Percentiles rank a stretch among this genome's conserved stretches.
Conservation (phyloP, 2,329 filamentous ascomycete species). For the Xylariomycetidae sp. region DNA sequence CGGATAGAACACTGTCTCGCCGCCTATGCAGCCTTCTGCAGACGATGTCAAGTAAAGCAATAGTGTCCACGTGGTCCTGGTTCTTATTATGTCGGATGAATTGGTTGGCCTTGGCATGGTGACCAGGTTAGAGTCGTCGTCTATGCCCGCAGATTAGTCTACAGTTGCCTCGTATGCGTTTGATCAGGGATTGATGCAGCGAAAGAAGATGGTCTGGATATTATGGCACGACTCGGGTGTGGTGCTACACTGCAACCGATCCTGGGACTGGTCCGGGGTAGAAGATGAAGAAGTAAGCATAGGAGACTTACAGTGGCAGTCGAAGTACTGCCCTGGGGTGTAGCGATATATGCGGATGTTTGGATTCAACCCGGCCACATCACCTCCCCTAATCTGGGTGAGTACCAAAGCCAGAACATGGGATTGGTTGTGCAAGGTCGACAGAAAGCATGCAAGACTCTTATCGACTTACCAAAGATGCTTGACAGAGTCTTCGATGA, state of each 20-base stretch:
- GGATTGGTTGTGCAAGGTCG: neutral
- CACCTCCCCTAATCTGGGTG: conserved; percentile 63
- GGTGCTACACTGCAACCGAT: too few relatives aligned
- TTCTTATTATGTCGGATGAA: conserved; percentile 36
- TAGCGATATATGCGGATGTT: conserved; percentile 92
- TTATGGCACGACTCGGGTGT: too few relatives aligned
- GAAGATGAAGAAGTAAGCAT: neutral
- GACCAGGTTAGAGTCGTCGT: conserved; percentile 81
- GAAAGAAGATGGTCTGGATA: too few relatives aligned
- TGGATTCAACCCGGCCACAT: conserved; percentile 77
- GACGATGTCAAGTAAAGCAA: conserved; percentile 80
- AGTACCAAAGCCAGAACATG: conserved; percentile 5
- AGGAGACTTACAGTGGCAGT: conserved; percentile 72
- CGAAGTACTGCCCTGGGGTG: conserved; percentile 81
- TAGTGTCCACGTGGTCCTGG: conserved; percentile 84
- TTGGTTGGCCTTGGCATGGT: conserved; percentile 41
- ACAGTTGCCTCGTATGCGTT: neutral
- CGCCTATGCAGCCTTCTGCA: conserved; percentile 71
- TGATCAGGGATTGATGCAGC: neutral
- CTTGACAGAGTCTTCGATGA: conserved; percentile 36
- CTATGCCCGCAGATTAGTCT: conserved; percentile 38
- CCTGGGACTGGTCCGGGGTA: too few relatives aligned
- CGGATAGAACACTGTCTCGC: conserved; percentile 89
- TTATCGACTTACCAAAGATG: conserved; percentile 40
- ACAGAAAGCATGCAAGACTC: conserved; percentile 1